These are phyloP conservation scores for Ustilago nuda DNA, from an alignment of 1,284 basidiomycete genomes.

Conservation along the genomic window DNA sequence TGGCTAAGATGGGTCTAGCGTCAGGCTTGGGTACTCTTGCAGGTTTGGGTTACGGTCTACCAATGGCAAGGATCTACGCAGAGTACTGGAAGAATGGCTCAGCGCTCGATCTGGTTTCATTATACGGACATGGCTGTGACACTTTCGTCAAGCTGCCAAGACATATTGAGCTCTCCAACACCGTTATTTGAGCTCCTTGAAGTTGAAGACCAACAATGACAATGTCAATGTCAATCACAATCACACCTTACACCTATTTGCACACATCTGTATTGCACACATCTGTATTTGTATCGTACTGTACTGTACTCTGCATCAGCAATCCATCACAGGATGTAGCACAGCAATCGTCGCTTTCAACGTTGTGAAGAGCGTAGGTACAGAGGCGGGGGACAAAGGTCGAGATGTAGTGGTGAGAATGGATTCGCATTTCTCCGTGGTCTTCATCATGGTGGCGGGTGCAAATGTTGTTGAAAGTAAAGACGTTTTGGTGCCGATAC, in stretches of 20 bases:
- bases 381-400: not conserved
- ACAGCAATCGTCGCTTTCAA: no score
- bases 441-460: no score
- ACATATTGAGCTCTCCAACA: constrained; percentile 54
- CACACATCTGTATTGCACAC: not conserved
- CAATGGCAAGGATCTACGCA: constrained; percentile 85
- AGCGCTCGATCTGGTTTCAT: constrained; percentile 31
- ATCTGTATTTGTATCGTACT: constrained; percentile 6
- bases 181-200: constrained; percentile 35
- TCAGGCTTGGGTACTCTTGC: constrained; percentile 81
- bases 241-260: not conserved
- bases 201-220: not conserved
- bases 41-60: constrained; percentile 78
- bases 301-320: not conserved
- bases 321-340: not conserved
- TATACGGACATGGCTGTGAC: constrained; percentile 58
- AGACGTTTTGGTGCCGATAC: no score
- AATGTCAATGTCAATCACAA: no score
- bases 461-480: no score
- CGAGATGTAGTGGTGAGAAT: not conserved
- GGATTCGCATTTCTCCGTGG: not conserved
- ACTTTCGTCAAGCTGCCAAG: constrained; percentile 60
- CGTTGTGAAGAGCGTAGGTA: not conserved
- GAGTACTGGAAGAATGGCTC: constrained; percentile 66
- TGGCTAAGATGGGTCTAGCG: constrained; percentile 78